These are phyloP conservation scores for Mycosarcoma maydis DNA, from an alignment of 1,284 basidiomycete species.

Conservation along the genomic window DNA sequence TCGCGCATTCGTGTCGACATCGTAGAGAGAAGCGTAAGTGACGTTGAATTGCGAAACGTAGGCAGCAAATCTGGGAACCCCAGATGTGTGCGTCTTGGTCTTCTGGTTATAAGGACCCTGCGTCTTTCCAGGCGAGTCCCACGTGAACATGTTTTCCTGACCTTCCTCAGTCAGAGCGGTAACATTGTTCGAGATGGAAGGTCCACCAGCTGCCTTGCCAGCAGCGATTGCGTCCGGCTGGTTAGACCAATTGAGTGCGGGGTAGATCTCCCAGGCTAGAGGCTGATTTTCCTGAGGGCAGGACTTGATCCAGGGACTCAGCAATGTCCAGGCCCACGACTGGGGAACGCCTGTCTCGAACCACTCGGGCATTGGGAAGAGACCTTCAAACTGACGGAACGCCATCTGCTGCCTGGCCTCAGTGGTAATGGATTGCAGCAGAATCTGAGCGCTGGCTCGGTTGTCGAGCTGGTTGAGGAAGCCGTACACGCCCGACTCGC, in stretches of 20 bases:
- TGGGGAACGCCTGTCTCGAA: slow-evolving; percentile 58
- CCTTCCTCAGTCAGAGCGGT: slow-evolving; percentile 47
- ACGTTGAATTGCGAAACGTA: slow-evolving; percentile 56
- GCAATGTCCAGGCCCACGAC: slow-evolving; percentile 58
- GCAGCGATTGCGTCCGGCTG: slow-evolving; percentile 44
- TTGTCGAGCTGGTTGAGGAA: slow-evolving; percentile 54
- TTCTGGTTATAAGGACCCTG: slow-evolving; percentile 53
- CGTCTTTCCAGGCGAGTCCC: slow-evolving; percentile 47
- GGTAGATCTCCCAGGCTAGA: slow-evolving; percentile 52
- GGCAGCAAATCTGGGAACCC: slow-evolving; percentile 47
- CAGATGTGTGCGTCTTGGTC: slow-evolving; percentile 42
- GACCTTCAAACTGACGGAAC: slow-evolving; percentile 50
- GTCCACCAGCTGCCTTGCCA: slow-evolving; percentile 44
- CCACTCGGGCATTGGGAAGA: slow-evolving; percentile 50
- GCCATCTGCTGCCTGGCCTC: slow-evolving; percentile 53
- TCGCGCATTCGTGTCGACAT: slow-evolving; percentile 39
- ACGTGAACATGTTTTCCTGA: slow-evolving; percentile 33
- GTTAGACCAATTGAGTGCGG: slow-evolving; percentile 49
- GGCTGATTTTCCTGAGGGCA: slow-evolving; percentile 51
- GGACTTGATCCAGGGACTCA: slow-evolving; percentile 42
- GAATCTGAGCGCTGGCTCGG: slow-evolving; percentile 47
- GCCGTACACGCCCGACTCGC: slow-evolving; percentile 55
- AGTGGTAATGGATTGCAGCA: slow-evolving; percentile 56
- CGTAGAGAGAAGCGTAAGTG: slow-evolving; percentile 50
- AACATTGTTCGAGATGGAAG: slow-evolving; percentile 52